Evolutionary conservation across 2,329 filamentous ascomycete genomes (phyloP), one percentile per base, ranked within the genome.

Genomic region (Cryphonectria parasitica): DNA sequence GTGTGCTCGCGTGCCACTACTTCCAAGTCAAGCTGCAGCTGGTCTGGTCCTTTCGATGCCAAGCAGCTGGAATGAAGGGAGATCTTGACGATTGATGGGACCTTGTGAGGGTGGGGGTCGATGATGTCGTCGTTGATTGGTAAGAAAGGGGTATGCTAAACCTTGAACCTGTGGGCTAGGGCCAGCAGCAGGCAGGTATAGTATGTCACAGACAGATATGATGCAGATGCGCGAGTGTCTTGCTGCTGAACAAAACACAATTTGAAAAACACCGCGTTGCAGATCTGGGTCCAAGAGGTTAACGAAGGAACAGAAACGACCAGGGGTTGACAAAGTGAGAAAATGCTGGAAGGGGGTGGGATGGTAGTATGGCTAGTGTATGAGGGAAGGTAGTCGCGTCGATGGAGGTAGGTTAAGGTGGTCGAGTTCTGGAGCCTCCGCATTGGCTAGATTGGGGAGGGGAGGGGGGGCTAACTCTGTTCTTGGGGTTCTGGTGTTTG

Each of bases 41-140:
- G 54, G 54, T 19, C 25, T 58, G 15, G 54, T 28, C 19, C 58
- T 39, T 19, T n/a, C 22, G 58, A 34, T 61, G 34, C 58, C 58
- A n/a, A 61, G 58, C 31, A 13, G 34, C 31, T 61, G 34, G 58
- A 61, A 61, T 61, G 31, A 61, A 39, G 31, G 58, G 58, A 61
- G 58, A 34, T 22, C 31, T 36, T 17, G 15, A 39, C 34, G 22
- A 31, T n/a, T 31, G 54, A 58, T 31, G 54, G 17, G 52, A 31
- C 28, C 28, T 58, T 22, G 58, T 22, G 19, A 19, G 17, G 45
- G 19, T n/a, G 22, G 45, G 45, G 45, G 45, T 49, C 8, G 22
- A 49, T 49, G 22, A n/a, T 49, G 17, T 49, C 5, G 31, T 15
- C 28, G 31, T 39, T 31, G 58, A 22, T 31, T 61, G 58, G 19